These are phyloP conservation scores for Salix arbutifolia DNA, from an alignment of 345 rosid species.

Conservation along the genomic window DNA sequence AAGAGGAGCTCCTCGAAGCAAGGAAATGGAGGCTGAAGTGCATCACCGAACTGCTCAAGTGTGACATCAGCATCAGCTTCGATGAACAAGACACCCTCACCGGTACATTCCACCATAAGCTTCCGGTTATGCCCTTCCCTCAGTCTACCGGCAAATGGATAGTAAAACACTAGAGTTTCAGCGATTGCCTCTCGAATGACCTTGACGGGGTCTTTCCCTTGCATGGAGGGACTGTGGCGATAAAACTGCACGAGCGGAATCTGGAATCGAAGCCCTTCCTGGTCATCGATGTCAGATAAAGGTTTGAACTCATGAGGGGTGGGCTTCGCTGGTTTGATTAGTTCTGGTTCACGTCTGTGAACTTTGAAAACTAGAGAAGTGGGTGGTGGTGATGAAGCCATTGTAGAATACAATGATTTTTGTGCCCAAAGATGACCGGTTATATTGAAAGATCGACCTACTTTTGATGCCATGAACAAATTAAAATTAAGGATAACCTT, in stretches of 20 bases:
- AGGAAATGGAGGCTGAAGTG: conserved; percentile 20
- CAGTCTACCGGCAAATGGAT: conserved; percentile 20
- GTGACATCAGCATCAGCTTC: conserved; percentile 20
- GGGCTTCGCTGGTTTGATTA: background rate
- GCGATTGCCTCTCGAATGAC: conserved; percentile 12
- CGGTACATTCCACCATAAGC: conserved; percentile 20
- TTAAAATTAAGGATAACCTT: no score
- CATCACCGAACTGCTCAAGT: conserved; percentile 14
- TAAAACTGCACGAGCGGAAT: conserved; percentile 10
- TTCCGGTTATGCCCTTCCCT: conserved; percentile 14
- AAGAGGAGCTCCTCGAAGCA: conserved; percentile 17
- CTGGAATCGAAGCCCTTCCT: conserved; percentile 14
- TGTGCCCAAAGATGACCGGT: background rate
- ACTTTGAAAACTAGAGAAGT: conserved; percentile 12
- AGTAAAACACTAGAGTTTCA: conserved; percentile 10
- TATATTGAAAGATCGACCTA: no score
- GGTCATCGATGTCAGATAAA: conserved; percentile 23
- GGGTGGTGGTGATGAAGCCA: conserved; percentile 10
- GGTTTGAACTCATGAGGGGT: conserved; percentile 23
- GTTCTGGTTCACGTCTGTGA: conserved; percentile 6
- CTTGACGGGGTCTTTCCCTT: conserved; percentile 9
- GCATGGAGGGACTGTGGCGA: background rate
- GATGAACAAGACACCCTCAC: conserved; percentile 18
- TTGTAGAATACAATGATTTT: background rate
- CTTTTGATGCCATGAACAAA: no score